Percentiles rank a stretch among this genome's conserved stretches.
Evolutionary conservation across 1,284 basidiomycete species (phyloP).

Genomic region (Ustilago hordei): DNA sequence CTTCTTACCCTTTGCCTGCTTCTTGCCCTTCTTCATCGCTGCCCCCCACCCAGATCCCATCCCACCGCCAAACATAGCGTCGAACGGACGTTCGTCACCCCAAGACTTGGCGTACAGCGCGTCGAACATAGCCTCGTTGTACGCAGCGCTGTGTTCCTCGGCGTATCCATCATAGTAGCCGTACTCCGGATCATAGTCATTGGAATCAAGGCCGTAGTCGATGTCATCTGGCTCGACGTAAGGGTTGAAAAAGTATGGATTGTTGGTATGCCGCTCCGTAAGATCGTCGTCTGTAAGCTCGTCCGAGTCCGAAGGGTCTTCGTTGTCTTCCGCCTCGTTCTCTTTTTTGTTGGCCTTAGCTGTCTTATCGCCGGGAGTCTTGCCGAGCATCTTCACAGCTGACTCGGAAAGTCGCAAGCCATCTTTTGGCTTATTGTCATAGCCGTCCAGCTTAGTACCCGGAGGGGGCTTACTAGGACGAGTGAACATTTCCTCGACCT

Average conservation of each 20-base stretch:
- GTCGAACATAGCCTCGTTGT: conserved; percentile 6
- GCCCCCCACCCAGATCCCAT: background rate
- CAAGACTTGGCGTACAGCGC: conserved; percentile 2
- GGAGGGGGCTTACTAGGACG: conserved; percentile 2
- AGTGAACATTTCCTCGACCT: background rate
- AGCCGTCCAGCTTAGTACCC: background rate
- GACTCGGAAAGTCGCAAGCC: background rate
- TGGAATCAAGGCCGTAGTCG: background rate
- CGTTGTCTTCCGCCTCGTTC: background rate
- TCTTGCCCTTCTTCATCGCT: background rate
- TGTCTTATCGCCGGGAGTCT: background rate
- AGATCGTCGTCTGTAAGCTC: background rate
- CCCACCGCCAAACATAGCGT: background rate
- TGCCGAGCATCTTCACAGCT: background rate
- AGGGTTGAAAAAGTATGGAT: background rate
- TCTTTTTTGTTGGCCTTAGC: background rate
- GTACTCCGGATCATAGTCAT: conserved; percentile 1
- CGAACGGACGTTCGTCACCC: background rate
- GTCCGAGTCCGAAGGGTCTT: background rate
- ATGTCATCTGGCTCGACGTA: background rate
- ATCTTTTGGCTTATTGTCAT: background rate
- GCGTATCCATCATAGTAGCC: conserved; percentile 1
- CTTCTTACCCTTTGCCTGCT: background rate
- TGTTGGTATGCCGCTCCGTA: background rate
- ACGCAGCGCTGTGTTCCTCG: conserved; percentile 1